Evolutionary conservation across 768 basidiomycete genomes (phyloP).

Genomic region (Lentinula lateritia): DNA sequence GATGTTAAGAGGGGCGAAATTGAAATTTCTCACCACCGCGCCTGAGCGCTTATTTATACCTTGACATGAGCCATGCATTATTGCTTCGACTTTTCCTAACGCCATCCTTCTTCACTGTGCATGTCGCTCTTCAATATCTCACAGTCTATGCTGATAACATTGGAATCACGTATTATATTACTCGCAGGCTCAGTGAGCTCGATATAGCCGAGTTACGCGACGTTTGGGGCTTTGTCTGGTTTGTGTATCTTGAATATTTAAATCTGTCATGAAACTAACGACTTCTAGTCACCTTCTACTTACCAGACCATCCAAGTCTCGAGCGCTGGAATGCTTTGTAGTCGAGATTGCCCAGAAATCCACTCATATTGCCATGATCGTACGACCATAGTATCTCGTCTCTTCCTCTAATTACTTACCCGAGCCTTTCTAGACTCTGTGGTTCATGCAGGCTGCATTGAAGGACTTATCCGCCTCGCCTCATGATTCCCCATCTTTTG

Average conservation of each 20-base stretch:
- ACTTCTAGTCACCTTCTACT: constrained; percentile 81
- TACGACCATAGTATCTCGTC: constrained; percentile 23
- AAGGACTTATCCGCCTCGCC: constrained; percentile 61
- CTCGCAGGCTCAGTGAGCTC: constrained; percentile 63
- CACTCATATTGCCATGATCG: constrained; percentile 93
- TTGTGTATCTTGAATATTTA: constrained; percentile 13
- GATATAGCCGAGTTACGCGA: constrained; percentile 70
- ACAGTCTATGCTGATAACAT: constrained; percentile 80
- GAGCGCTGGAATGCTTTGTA: constrained; percentile 92
- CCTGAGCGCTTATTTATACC: background rate
- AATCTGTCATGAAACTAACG: constrained; percentile 6
- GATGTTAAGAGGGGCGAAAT: background rate
- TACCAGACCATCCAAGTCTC: constrained; percentile 85
- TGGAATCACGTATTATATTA: constrained; percentile 88
- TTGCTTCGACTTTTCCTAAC: constrained; percentile 90
- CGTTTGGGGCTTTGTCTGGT: constrained; percentile 91
- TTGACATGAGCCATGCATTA: constrained; percentile 52
- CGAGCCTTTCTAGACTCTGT: constrained; percentile 63
- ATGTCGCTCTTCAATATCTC: constrained; percentile 89
- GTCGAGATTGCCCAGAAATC: constrained; percentile 84
- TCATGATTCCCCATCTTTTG: constrained; percentile 72
- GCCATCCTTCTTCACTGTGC: constrained; percentile 88
- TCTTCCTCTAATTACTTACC: constrained; percentile 12
- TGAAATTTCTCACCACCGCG: background rate
- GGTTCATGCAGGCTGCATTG: constrained; percentile 97